Conservation (phyloP, 2,329 filamentous ascomycete genomes). For the Trichoderma sp. region DNA sequence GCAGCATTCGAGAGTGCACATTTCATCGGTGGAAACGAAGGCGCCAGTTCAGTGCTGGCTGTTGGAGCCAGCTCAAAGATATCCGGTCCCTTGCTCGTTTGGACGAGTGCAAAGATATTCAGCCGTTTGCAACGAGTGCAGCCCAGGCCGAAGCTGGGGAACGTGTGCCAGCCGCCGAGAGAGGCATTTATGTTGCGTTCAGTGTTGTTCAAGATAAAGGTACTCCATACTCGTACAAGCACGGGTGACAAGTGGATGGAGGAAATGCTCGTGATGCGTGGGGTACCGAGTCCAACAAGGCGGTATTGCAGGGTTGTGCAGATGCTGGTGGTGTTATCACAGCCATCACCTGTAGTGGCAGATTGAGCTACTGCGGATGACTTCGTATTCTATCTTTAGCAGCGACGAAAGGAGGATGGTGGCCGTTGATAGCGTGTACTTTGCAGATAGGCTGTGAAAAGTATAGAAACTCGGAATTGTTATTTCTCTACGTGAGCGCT, state of each 20-base stretch:
- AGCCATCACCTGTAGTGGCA: neutral
- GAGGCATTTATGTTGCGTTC: neutral
- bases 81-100: neutral
- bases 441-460: neutral
- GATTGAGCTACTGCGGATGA: neutral
- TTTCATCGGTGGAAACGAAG: neutral
- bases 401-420: neutral
- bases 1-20: neutral
- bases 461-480: neutral
- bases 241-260: neutral
- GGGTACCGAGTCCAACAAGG: neutral
- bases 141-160: neutral
- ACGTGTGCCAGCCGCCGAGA: neutral
- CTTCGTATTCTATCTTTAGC: conserved; percentile 19
- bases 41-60: neutral
- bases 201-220: neutral
- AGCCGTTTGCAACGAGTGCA: neutral
- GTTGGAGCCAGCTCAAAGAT: neutral
- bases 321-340: neutral
- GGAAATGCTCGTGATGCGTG: neutral
- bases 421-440: neutral
- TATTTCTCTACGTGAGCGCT: no score
- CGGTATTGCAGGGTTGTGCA: neutral
- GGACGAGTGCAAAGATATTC: neutral
- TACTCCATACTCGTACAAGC: neutral